Evolutionary conservation across 2,329 filamentous ascomycete genomes (phyloP).

Genomic region (Colletotrichum sp.): DNA sequence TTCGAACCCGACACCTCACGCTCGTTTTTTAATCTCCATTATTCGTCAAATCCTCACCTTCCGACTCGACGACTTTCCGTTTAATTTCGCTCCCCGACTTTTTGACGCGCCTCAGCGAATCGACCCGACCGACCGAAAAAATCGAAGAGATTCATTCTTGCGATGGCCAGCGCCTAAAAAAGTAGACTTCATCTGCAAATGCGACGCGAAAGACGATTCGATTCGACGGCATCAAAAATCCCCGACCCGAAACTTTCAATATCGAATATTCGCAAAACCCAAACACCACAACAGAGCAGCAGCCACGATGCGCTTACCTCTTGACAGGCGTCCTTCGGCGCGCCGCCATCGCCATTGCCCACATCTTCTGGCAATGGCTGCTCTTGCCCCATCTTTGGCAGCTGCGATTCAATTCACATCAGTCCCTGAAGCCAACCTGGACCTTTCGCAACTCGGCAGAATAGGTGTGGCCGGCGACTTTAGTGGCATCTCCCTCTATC

Average conservation of each 20-base stretch:
- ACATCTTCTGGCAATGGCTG: slow-evolving; percentile 44
- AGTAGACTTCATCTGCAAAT: slow-evolving; percentile 11
- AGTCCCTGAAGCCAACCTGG: slow-evolving; percentile 74
- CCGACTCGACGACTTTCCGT: slow-evolving; percentile 8
- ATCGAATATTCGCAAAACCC: not conserved
- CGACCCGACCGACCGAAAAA: not conserved
- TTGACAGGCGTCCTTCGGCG: slow-evolving; percentile 46
- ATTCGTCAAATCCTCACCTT: not conserved
- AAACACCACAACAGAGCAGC: not conserved
- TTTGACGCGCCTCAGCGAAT: slow-evolving; percentile 7
- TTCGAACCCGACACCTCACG: slow-evolving; percentile 5
- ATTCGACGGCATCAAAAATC: not conserved
- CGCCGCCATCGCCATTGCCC: slow-evolving; percentile 40
- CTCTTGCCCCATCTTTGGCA: slow-evolving; percentile 46
- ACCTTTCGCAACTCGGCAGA: slow-evolving; percentile 78
- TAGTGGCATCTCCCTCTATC: slow-evolving; percentile 86
- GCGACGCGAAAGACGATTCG: slow-evolving; percentile 2
- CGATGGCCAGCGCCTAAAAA: slow-evolving; percentile 16
- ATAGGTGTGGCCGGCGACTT: slow-evolving; percentile 91
- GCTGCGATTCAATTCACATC: slow-evolving; percentile 63
- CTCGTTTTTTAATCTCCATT: slow-evolving; percentile 13
- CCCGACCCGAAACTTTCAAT: not conserved
- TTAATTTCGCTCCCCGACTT: slow-evolving; percentile 10
- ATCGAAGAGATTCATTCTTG: not conserved
- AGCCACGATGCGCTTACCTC: slow-evolving; percentile 53